These are phyloP conservation scores for Mycosphaerelloides madeirae DNA, from an alignment of 2,329 filamentous ascomycete genomes.

Conservation along the genomic window DNA sequence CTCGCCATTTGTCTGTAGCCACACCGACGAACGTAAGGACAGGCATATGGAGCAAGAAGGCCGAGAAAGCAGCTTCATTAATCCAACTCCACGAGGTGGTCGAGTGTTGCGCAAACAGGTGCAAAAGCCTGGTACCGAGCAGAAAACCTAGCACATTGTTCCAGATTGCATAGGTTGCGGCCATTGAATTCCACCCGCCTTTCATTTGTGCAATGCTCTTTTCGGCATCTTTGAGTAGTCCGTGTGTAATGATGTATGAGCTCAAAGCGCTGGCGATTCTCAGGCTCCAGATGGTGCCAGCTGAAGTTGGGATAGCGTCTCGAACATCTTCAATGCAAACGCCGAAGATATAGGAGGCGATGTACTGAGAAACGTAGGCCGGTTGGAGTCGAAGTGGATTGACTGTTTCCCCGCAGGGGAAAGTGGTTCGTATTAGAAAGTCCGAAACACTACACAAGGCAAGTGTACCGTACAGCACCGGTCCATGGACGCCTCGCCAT, in stretches of 20 bases:
- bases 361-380: slow-evolving; percentile 1
- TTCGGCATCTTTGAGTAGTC: not conserved
- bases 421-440: slow-evolving; percentile 1
- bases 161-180: slow-evolving; percentile 2
- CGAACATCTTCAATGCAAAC: not conserved
- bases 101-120: not conserved
- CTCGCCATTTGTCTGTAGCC: slow-evolving; percentile 3
- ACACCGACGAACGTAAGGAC: slow-evolving; percentile 2
- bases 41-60: slow-evolving; percentile 6
- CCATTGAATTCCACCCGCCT: slow-evolving; percentile 1
- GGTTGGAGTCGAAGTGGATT: slow-evolving; percentile 1
- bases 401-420: not conserved
- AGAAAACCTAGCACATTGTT: slow-evolving; percentile 1
- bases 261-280: not conserved
- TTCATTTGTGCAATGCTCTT: not conserved
- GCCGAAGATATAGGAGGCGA: slow-evolving; percentile 1
- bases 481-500: not conserved
- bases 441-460: not conserved
- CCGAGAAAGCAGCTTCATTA: slow-evolving; percentile 3
- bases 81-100: not conserved
- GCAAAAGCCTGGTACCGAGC: not conserved
- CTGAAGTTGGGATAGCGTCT: not conserved
- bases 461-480: not conserved
- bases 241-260: not conserved
- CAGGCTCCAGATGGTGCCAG: not conserved